Evolutionary conservation across 139 green algal species (phyloP).

Genomic region (Chlorella sp.): DNA sequence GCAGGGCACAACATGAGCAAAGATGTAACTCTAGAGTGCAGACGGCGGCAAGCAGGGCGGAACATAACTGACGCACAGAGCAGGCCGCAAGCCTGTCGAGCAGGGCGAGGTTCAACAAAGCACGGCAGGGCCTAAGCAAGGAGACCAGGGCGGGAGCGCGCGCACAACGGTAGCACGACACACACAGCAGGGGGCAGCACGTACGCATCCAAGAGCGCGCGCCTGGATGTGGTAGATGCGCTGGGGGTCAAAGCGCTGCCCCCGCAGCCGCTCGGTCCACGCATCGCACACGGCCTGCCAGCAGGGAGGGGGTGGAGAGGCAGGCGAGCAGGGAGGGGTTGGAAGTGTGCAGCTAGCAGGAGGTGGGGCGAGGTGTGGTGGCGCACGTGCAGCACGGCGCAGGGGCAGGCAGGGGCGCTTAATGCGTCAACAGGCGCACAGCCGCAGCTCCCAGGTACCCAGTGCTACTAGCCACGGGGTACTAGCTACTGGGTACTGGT

Average conservation of each 20-base stretch:
- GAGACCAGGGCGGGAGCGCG: no score
- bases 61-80: not conserved
- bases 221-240: conserved; percentile 36
- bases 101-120: not conserved
- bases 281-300: conserved; percentile 40
- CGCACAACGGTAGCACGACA: no score
- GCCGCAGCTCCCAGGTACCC: not conserved
- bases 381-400: no score
- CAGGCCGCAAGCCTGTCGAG: not conserved
- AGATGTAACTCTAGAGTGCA: no score
- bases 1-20: not conserved
- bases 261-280: conserved; percentile 33
- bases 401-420: not conserved
- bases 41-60: not conserved
- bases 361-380: no score
- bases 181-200: not conserved
- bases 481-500: no score
- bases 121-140: not conserved
- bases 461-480: no score
- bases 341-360: not conserved
- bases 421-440: not conserved
- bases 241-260: conserved; percentile 36
- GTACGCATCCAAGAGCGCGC: conserved; percentile 21
- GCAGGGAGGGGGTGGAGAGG: not conserved
- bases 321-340: not conserved